phyloP scores from a whole-genome alignment of 1,284 basidiomycete genomes.

The Porogramme epimiltina region DNA sequence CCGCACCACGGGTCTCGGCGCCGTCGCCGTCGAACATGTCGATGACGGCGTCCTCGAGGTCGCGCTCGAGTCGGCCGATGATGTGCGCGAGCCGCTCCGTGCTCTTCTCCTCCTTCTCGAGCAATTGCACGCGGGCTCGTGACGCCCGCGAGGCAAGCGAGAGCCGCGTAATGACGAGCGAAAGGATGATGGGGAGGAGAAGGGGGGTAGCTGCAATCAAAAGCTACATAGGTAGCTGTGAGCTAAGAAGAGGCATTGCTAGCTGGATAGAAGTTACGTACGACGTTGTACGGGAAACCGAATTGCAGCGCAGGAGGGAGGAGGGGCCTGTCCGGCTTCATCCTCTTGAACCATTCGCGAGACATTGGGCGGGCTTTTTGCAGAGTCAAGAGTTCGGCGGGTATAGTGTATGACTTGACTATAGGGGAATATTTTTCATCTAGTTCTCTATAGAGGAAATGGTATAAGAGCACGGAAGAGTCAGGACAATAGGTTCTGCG shows the following conservation, averaged over 20 bases:
- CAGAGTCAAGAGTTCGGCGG: constrained; percentile 42
- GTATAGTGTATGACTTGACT: constrained; percentile 48
- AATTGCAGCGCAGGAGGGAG: constrained; percentile 69
- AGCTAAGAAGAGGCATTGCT: no score
- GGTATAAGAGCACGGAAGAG: not conserved
- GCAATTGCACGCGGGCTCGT: constrained; percentile 56
- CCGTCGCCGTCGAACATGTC: constrained; percentile 41
- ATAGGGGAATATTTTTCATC: constrained; percentile 58
- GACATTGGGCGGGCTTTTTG: constrained; percentile 43
- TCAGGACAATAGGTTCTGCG: constrained; percentile 18
- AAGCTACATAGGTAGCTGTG: constrained; percentile 42
- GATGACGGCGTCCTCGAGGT: constrained; percentile 56
- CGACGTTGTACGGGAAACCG: constrained; percentile 73
- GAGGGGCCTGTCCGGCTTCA: constrained; percentile 38
- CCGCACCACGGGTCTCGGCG: constrained; percentile 5
- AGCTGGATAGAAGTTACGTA: constrained; percentile 38
- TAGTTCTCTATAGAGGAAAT: constrained; percentile 44
- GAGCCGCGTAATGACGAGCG: constrained; percentile 52
- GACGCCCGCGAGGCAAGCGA: constrained; percentile 55
- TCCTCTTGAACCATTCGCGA: constrained; percentile 46
- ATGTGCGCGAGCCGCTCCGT: constrained; percentile 51
- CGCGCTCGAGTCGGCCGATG: constrained; percentile 56
- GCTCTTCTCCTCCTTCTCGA: constrained; percentile 54
- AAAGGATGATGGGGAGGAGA: constrained; percentile 61
- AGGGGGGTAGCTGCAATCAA: constrained; percentile 60